phyloP scores from a whole-genome alignment of 2,329 filamentous ascomycete genomes.

The Calonectria fujianensis region DNA sequence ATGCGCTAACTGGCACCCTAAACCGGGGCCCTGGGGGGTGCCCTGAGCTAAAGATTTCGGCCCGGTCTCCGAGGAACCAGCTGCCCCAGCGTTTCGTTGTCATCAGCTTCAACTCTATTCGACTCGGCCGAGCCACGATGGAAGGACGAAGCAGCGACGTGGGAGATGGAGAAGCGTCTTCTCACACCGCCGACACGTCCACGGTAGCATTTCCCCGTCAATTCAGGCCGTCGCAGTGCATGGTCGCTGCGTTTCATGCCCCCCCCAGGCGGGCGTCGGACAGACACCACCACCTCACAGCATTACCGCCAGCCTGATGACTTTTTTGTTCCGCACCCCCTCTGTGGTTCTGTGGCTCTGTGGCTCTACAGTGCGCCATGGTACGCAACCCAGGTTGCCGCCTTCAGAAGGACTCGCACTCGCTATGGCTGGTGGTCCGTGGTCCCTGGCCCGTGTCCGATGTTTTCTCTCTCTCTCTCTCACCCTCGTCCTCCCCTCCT shows the following conservation, averaged over 20 bases:
- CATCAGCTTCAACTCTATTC: slow-evolving; percentile 24
- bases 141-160: background rate
- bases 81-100: slow-evolving; percentile 4
- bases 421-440: background rate
- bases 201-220: background rate
- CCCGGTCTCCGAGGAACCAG: slow-evolving; percentile 17
- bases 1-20: background rate
- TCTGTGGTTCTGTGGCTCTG: background rate
- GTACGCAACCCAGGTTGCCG: background rate
- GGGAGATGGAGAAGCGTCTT: background rate
- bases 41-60: slow-evolving; percentile 22
- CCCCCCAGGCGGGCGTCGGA: background rate
- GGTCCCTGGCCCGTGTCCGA: background rate
- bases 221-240: slow-evolving; percentile 13
- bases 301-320: slow-evolving; percentile 1
- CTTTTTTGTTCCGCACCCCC: background rate
- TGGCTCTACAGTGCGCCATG: background rate
- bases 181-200: background rate
- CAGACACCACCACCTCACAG: background rate
- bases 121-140: slow-evolving; percentile 3
- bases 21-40: slow-evolving; percentile 17
- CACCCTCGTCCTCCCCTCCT: background rate
- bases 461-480: background rate
- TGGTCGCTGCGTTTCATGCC: slow-evolving; percentile 16
- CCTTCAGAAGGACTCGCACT: background rate